These are phyloP conservation scores for Stipa capillata DNA, from an alignment of 176 grass and related monocot species.

Conservation along the genomic window DNA sequence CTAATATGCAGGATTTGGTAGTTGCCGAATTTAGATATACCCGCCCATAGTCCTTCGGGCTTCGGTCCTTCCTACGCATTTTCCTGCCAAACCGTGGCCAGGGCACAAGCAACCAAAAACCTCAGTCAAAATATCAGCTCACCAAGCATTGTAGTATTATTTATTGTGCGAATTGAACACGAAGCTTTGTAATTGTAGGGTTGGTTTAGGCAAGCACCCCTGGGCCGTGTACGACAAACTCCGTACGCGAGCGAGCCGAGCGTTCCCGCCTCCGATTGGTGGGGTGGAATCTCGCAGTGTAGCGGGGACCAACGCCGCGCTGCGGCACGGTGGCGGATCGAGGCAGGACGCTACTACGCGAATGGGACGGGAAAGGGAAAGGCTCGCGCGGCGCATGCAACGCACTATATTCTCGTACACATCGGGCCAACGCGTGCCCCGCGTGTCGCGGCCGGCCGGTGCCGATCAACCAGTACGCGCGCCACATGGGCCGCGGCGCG, in stretches of 20 bases:
- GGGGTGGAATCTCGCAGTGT: background rate
- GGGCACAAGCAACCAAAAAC: too few species aligned
- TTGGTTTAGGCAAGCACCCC: too few species aligned
- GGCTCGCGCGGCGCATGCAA: background rate
- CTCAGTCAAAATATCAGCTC: too few species aligned
- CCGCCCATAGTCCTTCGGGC: too few species aligned
- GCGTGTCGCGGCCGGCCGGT: background rate
- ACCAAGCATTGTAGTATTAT: too few species aligned
- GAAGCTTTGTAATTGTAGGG: too few species aligned
- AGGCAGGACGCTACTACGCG: background rate
- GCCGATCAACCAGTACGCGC: background rate
- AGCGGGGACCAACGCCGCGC: background rate
- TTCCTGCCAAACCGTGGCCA: too few species aligned
- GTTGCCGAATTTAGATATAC: too few species aligned
- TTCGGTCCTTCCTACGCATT: too few species aligned
- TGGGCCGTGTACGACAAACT: background rate
- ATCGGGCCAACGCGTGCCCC: background rate
- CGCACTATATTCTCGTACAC: slow-evolving; percentile 3
- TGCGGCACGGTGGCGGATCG: background rate
- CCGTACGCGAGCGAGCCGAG: background rate
- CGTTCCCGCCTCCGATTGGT: background rate
- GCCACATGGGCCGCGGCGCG: slow-evolving; percentile 32
- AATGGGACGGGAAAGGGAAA: slow-evolving; percentile 1
- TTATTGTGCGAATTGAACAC: too few species aligned
- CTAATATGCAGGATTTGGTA: too few species aligned